Conservation (phyloP, 2,329 filamentous ascomycete genomes). For the Chalaropsis ovoidea region DNA sequence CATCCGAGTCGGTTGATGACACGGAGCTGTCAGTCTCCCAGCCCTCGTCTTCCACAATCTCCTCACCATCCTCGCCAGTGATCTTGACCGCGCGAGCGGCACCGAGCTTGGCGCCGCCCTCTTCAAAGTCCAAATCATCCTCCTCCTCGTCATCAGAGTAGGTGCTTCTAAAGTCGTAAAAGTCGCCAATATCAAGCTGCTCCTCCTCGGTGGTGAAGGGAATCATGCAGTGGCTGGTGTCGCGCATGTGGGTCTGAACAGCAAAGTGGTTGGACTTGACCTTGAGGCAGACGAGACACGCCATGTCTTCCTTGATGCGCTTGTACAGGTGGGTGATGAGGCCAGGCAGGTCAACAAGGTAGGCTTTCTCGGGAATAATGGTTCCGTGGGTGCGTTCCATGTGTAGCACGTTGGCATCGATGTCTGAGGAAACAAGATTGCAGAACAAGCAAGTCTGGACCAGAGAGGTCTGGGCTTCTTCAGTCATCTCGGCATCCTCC, state of each 20-base stretch:
- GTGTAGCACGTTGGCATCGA: slow-evolving; percentile 68
- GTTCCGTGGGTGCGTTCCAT: slow-evolving; percentile 92
- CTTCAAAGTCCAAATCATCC: slow-evolving; percentile 40
- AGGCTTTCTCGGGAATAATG: slow-evolving; percentile 86
- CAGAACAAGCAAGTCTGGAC: slow-evolving; percentile 68
- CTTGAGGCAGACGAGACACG: slow-evolving; percentile 85
- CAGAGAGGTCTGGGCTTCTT: slow-evolving; percentile 26
- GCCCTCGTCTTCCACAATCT: slow-evolving; percentile 54
- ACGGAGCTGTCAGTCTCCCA: slow-evolving; percentile 93
- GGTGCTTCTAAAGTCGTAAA: slow-evolving; percentile 92
- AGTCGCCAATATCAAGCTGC: slow-evolving; percentile 88
- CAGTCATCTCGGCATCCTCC: slow-evolving; percentile 38
- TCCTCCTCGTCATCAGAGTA: slow-evolving; percentile 70
- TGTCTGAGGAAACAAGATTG: slow-evolving; percentile 68
- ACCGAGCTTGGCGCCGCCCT: slow-evolving; percentile 60
- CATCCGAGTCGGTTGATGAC: slow-evolving; percentile 80
- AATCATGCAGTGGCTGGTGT: slow-evolving; percentile 94
- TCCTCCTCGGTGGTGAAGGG: slow-evolving; percentile 81
- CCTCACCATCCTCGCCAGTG: slow-evolving; percentile 42
- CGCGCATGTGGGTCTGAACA: slow-evolving; percentile 92
- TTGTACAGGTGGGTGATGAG: slow-evolving; percentile 67
- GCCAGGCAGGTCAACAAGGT: slow-evolving; percentile 71
- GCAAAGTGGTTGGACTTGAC: slow-evolving; percentile 66
- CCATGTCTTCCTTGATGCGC: slow-evolving; percentile 67
- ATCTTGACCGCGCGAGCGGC: slow-evolving; percentile 46